Evolutionary conservation across 2,329 filamentous ascomycete species (phyloP), one percentile per base, ranked within the genome.

Genomic region (Cladosporium sp.): DNA sequence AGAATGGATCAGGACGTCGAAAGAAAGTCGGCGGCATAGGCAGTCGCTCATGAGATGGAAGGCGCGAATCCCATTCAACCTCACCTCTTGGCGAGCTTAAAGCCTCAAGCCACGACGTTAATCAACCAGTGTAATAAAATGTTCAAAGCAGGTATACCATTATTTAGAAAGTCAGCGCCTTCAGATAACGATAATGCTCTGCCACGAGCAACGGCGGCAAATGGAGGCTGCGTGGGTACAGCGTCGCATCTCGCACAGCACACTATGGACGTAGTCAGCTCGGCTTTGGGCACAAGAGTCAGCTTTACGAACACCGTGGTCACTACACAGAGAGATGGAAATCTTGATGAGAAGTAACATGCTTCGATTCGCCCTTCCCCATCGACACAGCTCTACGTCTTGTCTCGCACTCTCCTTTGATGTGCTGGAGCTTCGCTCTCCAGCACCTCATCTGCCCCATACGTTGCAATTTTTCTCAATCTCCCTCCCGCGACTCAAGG

Each of bases 371-470:
- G 36, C 29, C 45, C 38, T 35, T 40, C 45, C 45, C 32, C 45
- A 33, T 48, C 45, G 45, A 48, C 45, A 48, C 30, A 32, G 36
- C 45, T 48, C 45, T 48, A 48, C 36, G 36, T 48, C 45, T 48
- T 40, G 45, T 35, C 45, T 39, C 45, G 45, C 45, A 29, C 35
- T 48, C 45, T 39, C 27, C 45, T 48, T 40, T 40, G 36, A 27
- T 18, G 45, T 39, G 45, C 38, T 33, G 43, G 43, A 48, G 29
- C 45, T 48, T 27, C 45, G 36, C 36, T 32, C 45, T 47, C 45
- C 27, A 33, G 27, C 45, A 48, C 45, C 45, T 48, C 36, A 40
- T 38, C 36, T 33, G 45, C 45, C 45, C 45, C 45, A 40, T 40
- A 29, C 33, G 25, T 47, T 39, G 43, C 43, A 47, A 40, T 18